Percentiles rank a stretch among this genome's conserved stretches.
Conservation (phyloP, 176 grass and related monocot species). For the barley (Hordeum vulgare) region MorexV3_pseudomolecules_assembly NC_058518.1:484168101-484168600, state of each 20-base stretch:
- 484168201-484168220: conserved; percentile 16
- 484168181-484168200: conserved; percentile 8
- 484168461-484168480: neutral
- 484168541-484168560: conserved; percentile 4
- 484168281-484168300: conserved; percentile 6
- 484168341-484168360: conserved; percentile 14
- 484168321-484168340: neutral
- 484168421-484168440: neutral
- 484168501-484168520: neutral
- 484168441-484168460: neutral
- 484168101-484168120: neutral
- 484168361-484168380: neutral
- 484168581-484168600: conserved; percentile 24
- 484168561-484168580: neutral
- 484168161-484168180: neutral
- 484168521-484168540: neutral
- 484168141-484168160: neutral
- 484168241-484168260: conserved; percentile 27
- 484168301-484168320: neutral
- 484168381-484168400: neutral
- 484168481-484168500: neutral
- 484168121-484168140: neutral
- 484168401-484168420: neutral
- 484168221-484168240: conserved; percentile 12
- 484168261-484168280: neutral